Conservation (phyloP, 176 grass and related monocot species). For the Oryza punctata region DNA sequence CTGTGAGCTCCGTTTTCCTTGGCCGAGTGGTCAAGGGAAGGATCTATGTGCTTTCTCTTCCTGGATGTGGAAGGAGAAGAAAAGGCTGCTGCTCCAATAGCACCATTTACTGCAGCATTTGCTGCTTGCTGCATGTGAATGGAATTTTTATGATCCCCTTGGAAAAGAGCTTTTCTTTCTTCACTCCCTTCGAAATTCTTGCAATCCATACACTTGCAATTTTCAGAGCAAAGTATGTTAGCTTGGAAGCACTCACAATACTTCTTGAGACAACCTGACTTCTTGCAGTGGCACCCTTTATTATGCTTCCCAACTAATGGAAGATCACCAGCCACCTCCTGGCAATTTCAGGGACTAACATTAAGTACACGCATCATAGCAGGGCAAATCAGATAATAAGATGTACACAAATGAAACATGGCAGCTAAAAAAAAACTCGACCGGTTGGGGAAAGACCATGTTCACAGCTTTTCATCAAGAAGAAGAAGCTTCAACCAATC, state of each 20-base stretch:
- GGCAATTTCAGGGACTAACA: conserved; percentile 40
- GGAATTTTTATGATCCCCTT: conserved; percentile 61
- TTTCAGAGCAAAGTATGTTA: conserved; percentile 96
- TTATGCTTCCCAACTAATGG: conserved; percentile 90
- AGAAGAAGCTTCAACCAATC: no score
- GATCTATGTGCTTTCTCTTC: conserved; percentile 75
- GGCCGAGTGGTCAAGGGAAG: conserved; percentile 50
- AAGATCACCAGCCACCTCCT: conserved; percentile 69
- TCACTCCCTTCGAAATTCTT: conserved; percentile 93
- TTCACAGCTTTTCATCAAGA: no score
- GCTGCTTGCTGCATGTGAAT: conserved; percentile 81
- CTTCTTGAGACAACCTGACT: conserved; percentile 98
- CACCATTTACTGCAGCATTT: conserved; percentile 88
- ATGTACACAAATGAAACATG: conserved; percentile 18
- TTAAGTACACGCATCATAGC: conserved; percentile 20
- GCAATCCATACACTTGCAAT: conserved; percentile 99
- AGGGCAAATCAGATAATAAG: conserved; percentile 16
- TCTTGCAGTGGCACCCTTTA: conserved; percentile 99
- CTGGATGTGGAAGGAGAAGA: conserved; percentile 77
- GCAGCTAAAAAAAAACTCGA: no score
- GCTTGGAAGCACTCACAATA: conserved; percentile 99
- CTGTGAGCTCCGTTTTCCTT: conserved; percentile 56
- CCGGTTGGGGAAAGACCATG: no score
- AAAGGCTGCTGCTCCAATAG: conserved; percentile 60
- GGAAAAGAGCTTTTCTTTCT: conserved; percentile 74